Evolutionary conservation across 2,329 filamentous ascomycete genomes (phyloP), one percentile per base, ranked within the genome.

Genomic region (Sporothrix protearum): DNA sequence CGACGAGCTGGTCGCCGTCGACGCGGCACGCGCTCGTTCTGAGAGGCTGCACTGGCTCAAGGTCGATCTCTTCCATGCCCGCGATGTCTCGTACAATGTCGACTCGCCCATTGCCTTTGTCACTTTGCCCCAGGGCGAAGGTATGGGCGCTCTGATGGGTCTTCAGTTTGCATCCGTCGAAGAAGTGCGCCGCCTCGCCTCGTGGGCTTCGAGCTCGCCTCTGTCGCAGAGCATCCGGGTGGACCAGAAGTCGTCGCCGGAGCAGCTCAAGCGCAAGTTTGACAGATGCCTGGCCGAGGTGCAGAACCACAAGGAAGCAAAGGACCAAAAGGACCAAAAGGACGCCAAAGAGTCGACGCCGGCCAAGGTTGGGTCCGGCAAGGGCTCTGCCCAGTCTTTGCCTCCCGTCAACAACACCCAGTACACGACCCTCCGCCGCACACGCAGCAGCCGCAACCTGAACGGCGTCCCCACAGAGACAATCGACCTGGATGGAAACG

Each of bases 11-110:
- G 33, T 61, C 2, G 42, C 36, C 3, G 12, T 22, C 1, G 70
- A 61, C 28, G 19, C 16, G 0, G 19, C 22, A 0, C 63, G 49
- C 1, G 68, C 63, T 6, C 12, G 33, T 0, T n/a, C n/a, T 6
- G 47, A 47, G 14, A 45, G 47, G 1, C 39, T 57, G 33, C 14
- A 16, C 16, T 74, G 73, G 73, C 59, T 74, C 3, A 42, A 28
- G 14, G 14, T 66, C 1, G 66, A 68, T 10, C 45, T 74, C 61
- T 4, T 22, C 12, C 55, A 51, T 7, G 45, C 33, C 36, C 67
- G 63, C 25, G 14, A 9, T 7, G 28, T 73, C 39, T 25, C 30
- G 19, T 42, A 19, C 33, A 49, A 67, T 36, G n/a, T 47, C 1
- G 19, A 36, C 10, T 72, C 72, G 10, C 42, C 51, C 0, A 36